Conservation (phyloP, 2,329 filamentous ascomycete species). For the Scedosporium boydii region DNA sequence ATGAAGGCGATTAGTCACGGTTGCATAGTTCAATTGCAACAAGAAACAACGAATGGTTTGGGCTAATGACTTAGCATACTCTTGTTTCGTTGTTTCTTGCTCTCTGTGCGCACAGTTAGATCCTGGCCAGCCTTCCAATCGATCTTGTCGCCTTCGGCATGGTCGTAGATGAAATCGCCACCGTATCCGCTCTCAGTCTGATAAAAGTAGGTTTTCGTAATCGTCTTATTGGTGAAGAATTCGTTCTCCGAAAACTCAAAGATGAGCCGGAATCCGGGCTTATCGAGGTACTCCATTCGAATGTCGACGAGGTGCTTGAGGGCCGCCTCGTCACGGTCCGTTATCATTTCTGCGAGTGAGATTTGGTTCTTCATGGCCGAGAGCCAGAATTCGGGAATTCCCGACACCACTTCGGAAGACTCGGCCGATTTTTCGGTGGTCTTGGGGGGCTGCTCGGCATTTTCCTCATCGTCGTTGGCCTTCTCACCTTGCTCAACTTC, state of each 20-base stretch:
- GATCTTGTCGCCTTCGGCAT: constrained; percentile 96
- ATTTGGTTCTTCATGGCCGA: constrained; percentile 99
- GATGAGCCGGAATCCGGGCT: constrained; percentile 94
- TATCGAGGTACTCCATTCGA: constrained; percentile 98
- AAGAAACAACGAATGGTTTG: background rate
- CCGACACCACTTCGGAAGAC: constrained; percentile 46
- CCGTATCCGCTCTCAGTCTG: constrained; percentile 98
- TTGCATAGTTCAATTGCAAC: too few relatives aligned
- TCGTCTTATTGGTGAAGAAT: constrained; percentile 93
- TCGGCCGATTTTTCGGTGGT: constrained; percentile 46
- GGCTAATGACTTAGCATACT: constrained; percentile 49
- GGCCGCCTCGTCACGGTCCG: constrained; percentile 89
- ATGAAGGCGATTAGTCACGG: background rate
- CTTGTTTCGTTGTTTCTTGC: constrained; percentile 99
- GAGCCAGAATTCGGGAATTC: constrained; percentile 98
- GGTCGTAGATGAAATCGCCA: constrained; percentile 98
- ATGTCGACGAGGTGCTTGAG: constrained; percentile 86
- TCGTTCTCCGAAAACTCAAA: constrained; percentile 95
- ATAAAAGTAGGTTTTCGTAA: constrained; percentile 98
- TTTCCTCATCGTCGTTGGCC: constrained; percentile 54
- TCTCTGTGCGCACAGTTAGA: constrained; percentile 87
- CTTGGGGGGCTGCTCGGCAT: constrained; percentile 45
- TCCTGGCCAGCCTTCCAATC: constrained; percentile 93
- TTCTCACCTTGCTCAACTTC: constrained; percentile 83
- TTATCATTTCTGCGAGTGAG: constrained; percentile 96